Base-by-base conservation (phyloP, 2,329 filamentous ascomycete species). In the Stromatinia cepivora region DNA sequence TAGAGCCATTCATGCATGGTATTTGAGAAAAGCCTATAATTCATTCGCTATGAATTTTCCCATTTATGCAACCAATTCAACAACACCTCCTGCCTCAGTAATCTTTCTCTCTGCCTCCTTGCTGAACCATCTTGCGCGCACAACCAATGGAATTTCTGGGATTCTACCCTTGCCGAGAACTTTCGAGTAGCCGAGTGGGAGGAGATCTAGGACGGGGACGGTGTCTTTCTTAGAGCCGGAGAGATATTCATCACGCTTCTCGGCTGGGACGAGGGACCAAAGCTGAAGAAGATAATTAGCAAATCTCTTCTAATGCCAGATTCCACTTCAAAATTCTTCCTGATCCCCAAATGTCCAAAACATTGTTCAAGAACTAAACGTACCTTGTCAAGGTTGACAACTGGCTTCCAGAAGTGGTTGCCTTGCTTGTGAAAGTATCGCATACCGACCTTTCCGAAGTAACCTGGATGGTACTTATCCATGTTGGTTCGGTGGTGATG, bases 341-440 rank as follows among this genome's bases (percentile, higher is more conserved):
- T 5, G 34, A 52, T 31, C 22, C 8, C 39, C 22, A 34, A 10
- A 63, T 15, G 46, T 48, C 34, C 63, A 22, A 63, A 63, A 50
- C 5, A 31, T 42, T 20, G 28, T 66, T 15, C 15, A 28, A 46
- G 22, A 65, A 45, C 22, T 13, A 1, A 73, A 75, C 84, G 79
- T 84, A 94, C 92, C 92, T 98, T 99, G 86, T 98, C 95, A 79
- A 99, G 87, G 88, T 99, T 99, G 90, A 99, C 91, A 79, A 93
- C 88, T 76, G 95, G 95, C 87, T 97, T 97, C 95, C 94, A 99
- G 88, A 94, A 93, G 82, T 96, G 91, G 88, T 94, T 94, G 81
- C 90, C 88, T 81, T 92, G 90, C 85, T 95, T 94, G 89, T 98
- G 94, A 92, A 97, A 97, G 86, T 94, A 90, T 81, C 92, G 87